Base-by-base conservation (phyloP, 2,329 filamentous ascomycete genomes). In the Colletotrichum abscissum region DNA sequence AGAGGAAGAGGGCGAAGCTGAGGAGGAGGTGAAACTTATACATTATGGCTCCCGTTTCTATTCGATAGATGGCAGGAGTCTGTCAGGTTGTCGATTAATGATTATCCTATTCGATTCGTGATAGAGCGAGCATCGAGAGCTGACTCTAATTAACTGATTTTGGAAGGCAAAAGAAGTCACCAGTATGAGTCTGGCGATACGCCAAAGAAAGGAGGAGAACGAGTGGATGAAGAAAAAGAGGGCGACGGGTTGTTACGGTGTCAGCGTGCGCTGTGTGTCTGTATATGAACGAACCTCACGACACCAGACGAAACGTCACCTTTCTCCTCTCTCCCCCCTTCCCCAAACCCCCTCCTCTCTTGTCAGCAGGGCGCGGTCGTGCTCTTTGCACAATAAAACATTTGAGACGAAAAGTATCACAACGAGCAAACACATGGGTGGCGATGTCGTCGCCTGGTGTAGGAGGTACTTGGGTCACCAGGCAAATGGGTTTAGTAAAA, bases 221-320 rank as follows among this genome's bases (percentile, higher is more conserved):
- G 49, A 56, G 24, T 30, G 22, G 63, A 42, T n/a, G 22, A 33
- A 22, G 35, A 24, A 28, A 28, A 46, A 16, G 22, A 24, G 16
- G 63, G 19, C 22, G 14, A 12, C 11, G 22, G 22, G 24, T 4
- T 49, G 38, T 14, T 24, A 35, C 12, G 14, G 5, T 49, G 59
- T 22, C 19, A 16, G 52, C 22, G 22, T 22, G 52, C 24, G 52
- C 55, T 14, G 52, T 35, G 49, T 46, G 35, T 38, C 49, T 64
- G 38, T 42, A 64, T 55, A 54, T 46, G 35, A 22, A 28, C 52
- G 24, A 46, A 16, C 22, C 54, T 56, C 16, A 19, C 46, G 54
- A 63, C 26, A 63, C 60, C 66, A 69, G 69, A 72, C 59, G 69
- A 72, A 72, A 72, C 69, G 65, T 69, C 69, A 72, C 63, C 52